phyloP scores from a whole-genome alignment of 192 early-diverging fungal genomes.

The Coemansia sp. region DNA sequence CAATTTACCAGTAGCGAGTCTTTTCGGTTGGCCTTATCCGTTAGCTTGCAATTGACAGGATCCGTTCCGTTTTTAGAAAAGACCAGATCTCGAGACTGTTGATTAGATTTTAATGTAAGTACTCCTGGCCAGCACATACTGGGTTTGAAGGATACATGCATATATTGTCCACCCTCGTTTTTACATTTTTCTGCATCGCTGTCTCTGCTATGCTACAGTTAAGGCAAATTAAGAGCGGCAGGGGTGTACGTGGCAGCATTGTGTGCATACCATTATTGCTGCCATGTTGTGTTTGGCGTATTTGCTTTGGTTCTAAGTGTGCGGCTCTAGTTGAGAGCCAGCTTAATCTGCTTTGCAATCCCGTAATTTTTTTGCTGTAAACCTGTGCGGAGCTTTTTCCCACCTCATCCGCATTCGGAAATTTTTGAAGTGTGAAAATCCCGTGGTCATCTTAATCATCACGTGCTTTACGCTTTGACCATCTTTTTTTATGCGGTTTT shows the following conservation, averaged over 20 bases:
- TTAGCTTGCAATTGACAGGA: background rate
- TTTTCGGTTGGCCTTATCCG: background rate
- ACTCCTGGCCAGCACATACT: background rate
- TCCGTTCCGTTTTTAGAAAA: background rate
- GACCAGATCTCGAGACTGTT: background rate
- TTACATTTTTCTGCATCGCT: background rate
- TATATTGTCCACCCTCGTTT: no score
- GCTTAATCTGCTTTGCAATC: background rate
- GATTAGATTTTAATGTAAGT: slow-evolving; percentile 5
- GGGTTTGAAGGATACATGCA: no score
- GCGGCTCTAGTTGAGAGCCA: background rate
- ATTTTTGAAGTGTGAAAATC: background rate
- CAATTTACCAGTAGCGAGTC: background rate
- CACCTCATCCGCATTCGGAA: background rate
- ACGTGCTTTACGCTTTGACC: slow-evolving; percentile 4
- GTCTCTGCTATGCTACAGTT: background rate
- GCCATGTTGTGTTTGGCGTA: background rate
- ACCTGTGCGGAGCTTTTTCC: background rate
- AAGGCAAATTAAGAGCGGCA: no score
- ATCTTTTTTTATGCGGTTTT: background rate
- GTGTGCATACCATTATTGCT: no score
- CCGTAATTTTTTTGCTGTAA: background rate
- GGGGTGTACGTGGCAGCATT: no score
- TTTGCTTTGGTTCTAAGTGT: background rate
- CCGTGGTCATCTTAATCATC: background rate